Base-by-base conservation (phyloP, 169 alveolate genomes). In the Miamiensis avidus region DNA sequence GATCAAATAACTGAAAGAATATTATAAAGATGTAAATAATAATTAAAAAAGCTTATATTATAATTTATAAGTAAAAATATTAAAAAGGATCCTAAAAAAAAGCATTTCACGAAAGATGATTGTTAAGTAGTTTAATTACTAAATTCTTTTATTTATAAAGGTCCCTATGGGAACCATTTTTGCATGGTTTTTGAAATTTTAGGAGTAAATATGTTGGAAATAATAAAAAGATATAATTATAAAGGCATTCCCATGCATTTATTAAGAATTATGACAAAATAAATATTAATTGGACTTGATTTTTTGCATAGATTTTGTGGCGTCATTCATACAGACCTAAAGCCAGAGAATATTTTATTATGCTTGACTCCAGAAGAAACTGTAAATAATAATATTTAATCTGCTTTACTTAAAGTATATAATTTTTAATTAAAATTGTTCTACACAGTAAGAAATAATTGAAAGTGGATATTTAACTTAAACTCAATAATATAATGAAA, bases 311-410 rank as follows among this genome's bases (percentile, higher is more conserved):
- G 98, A 72, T 96, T 96, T 82, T 91, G 96, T 83, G 97, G 98
- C 82, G 98, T 99, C 76, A 99, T 99, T 86, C 99, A 99, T 91
- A 99, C 99, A 25, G 99, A 99, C 94, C 94, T 99, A 85, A 99
- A 99, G 92, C 99, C 99, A 30, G 99, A 99, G 92, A 99, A 99
- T 91, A 99, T 99, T 26, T 92, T 94, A 25, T 91, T 97, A 33
- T 92, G 91, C 34, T 84, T 93, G 76, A 91, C 90, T 15, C 31
- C 79, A 65, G 90, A 86, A 33, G 86, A 86, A 76, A 85, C 79
- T n/a, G 82, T 75, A 78, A 78, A 82, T 76, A 69, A 25, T 69
- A 34, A 31, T 25, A 65, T 64, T 4, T 29, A 75, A 31, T 32
- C 16, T 20, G 0, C 0, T 79, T 49, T 34, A 79, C 1, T 34